phyloP scores from a whole-genome alignment of 257 asterid genomes.

The Gynochthodes officinalis region DNA sequence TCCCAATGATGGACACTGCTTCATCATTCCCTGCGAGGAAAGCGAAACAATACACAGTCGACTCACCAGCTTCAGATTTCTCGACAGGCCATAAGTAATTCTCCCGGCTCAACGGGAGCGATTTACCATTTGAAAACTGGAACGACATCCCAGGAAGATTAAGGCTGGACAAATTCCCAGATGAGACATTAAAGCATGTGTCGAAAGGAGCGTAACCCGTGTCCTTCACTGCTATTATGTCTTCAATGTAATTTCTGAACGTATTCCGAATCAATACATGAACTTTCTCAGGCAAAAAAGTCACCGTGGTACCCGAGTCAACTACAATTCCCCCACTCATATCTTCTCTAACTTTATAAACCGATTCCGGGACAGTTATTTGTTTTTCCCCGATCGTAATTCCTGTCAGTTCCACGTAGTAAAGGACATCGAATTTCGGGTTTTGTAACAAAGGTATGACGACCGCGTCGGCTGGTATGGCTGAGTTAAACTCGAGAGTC shows the following conservation, averaged over 20 bases:
- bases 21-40: too few relatives aligned
- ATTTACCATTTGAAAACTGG: too few relatives aligned
- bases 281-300: not conserved
- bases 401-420: constrained; percentile 55
- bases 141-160: not conserved
- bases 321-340: constrained; percentile 11
- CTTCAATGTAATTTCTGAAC: not conserved
- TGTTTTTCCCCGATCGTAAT: constrained; percentile 41
- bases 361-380: not conserved
- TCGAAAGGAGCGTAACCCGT: too few relatives aligned
- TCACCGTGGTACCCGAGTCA: constrained; percentile 22
- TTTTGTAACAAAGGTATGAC: constrained; percentile 39
- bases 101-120: not conserved
- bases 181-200: not conserved
- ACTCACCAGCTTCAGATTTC: too few relatives aligned
- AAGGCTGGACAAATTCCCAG: not conserved
- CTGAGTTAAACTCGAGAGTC: constrained; percentile 59
- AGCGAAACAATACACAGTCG: too few relatives aligned
- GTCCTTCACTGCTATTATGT: too few relatives aligned
- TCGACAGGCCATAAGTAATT: not conserved
- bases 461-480: constrained; percentile 46
- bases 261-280: constrained; percentile 7
- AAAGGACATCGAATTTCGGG: constrained; percentile 20
- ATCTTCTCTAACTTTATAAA: not conserved
- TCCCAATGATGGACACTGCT: constrained; percentile 8